A percentile compares a stretch with the other conserved stretches of the same genome.
Evolutionary conservation across 495 filamentous ascomycete species (phyloP).

Genomic region (Durotheca rogersii): DNA sequence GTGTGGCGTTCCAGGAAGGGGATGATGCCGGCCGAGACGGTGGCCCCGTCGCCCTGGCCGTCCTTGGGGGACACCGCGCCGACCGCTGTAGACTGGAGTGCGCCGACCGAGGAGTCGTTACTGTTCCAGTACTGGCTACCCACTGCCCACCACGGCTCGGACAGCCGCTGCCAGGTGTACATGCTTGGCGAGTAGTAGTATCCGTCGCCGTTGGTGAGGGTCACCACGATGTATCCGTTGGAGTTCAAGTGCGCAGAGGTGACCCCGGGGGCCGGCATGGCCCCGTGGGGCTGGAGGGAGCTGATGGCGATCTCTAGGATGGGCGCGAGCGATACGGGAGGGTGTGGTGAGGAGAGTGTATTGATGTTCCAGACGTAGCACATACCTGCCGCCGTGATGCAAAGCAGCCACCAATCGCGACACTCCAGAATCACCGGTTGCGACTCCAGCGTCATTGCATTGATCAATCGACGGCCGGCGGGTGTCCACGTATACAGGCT

Average conservation of each 20-base stretch:
- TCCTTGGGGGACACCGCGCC: slow-evolving; percentile 47
- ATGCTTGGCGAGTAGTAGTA: slow-evolving; percentile 80
- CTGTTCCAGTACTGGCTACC: slow-evolving; percentile 98
- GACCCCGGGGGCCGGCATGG: slow-evolving; percentile 72
- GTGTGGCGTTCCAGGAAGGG: slow-evolving; percentile 91
- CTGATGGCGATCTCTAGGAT: slow-evolving; percentile 78
- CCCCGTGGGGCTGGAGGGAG: slow-evolving; percentile 64
- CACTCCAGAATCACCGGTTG: slow-evolving; percentile 93
- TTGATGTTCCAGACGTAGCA: slow-evolving; percentile 94
- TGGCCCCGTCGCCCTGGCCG: slow-evolving; percentile 50
- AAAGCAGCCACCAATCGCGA: slow-evolving; percentile 83
- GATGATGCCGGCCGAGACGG: slow-evolving; percentile 88
- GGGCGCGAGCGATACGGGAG: slow-evolving; percentile 86
- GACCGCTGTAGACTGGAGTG: slow-evolving; percentile 68
- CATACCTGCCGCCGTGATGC: slow-evolving; percentile 82
- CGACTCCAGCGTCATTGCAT: slow-evolving; percentile 81
- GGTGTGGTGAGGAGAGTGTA: slow-evolving; percentile 79
- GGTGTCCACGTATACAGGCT: slow-evolving; percentile 93
- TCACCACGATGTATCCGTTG: slow-evolving; percentile 76
- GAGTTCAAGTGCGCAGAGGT: slow-evolving; percentile 91
- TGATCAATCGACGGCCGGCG: slow-evolving; percentile 82
- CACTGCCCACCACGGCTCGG: slow-evolving; percentile 96
- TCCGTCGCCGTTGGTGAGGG: slow-evolving; percentile 88
- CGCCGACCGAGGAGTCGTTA: slow-evolving; percentile 79
- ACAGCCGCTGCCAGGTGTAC: slow-evolving; percentile 91